Percentiles rank a stretch among this genome's conserved stretches.
phyloP scores from a whole-genome alignment of 768 basidiomycete genomes.

The Hortiboletus campestris region DNA sequence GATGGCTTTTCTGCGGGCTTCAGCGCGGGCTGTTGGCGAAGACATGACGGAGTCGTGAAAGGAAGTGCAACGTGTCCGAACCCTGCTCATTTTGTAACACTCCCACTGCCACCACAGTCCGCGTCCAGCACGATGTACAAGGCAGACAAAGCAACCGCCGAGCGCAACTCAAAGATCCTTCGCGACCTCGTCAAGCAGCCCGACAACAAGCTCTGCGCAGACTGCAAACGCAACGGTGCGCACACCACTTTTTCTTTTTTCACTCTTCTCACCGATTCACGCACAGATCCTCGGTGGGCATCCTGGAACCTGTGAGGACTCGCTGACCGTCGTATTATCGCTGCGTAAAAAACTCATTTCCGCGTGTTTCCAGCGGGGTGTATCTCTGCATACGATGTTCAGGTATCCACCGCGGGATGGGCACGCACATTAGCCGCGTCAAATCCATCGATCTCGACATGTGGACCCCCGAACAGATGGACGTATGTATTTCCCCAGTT shows the following conservation, averaged over 20 bases:
- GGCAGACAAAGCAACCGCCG: conserved; percentile 86
- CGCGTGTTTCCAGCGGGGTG: conserved; percentile 58
- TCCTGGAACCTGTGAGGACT: conserved; percentile 82
- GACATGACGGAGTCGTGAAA: conserved; percentile 24
- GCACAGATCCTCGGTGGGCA: conserved; percentile 92
- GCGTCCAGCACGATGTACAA: conserved; percentile 37
- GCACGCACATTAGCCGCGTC: conserved; percentile 96
- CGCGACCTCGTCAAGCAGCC: conserved; percentile 84
- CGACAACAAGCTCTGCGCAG: conserved; percentile 93
- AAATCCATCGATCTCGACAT: conserved; percentile 97
- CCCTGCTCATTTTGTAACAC: too few species aligned
- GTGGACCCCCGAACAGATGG: conserved; percentile 98
- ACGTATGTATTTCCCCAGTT: conserved; percentile 45
- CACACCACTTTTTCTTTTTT: neutral
- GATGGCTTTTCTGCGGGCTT: conserved; percentile 77
- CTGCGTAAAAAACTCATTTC: conserved; percentile 1
- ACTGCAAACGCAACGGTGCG: conserved; percentile 95
- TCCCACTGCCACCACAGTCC: too few species aligned
- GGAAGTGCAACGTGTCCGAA: too few species aligned
- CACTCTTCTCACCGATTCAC: neutral
- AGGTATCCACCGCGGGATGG: conserved; percentile 96
- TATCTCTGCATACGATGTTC: conserved; percentile 97
- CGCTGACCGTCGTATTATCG: too few species aligned
- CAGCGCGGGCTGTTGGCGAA: conserved; percentile 66
- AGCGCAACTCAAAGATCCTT: conserved; percentile 72